These are phyloP conservation scores for Beauveria sp. DNA, from an alignment of 2,329 filamentous ascomycete species.

Conservation along the genomic window DNA sequence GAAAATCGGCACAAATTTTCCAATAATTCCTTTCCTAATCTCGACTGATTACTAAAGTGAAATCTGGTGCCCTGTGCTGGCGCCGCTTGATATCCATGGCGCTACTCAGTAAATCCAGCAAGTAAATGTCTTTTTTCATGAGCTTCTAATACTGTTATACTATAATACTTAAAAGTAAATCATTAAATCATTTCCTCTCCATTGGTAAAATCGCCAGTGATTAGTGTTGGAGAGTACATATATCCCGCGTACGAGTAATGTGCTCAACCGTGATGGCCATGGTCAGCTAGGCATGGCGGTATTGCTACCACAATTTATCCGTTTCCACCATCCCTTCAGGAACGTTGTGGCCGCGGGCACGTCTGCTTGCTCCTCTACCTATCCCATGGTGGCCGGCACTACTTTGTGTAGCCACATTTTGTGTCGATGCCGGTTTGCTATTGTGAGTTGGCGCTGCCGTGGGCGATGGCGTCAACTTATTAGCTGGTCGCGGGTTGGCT, in stretches of 20 bases:
- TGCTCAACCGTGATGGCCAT: background rate
- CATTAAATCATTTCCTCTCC: background rate
- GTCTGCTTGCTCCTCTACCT: background rate
- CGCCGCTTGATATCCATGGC: no score
- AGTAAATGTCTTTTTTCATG: no score
- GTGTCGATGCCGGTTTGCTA: background rate
- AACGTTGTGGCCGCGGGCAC: no score
- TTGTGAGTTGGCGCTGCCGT: background rate
- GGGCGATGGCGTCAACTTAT: background rate
- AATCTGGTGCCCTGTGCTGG: background rate
- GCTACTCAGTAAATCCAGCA: no score
- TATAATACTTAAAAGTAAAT: no score
- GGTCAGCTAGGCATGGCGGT: background rate
- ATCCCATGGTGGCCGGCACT: background rate
- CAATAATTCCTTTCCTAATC: background rate
- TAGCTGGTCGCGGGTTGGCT: background rate
- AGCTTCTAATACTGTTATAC: no score
- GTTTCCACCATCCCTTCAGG: background rate
- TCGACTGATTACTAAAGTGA: background rate
- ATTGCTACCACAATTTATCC: background rate
- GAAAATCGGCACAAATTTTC: background rate
- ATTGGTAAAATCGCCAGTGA: background rate
- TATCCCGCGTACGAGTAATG: background rate
- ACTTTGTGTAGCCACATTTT: no score
- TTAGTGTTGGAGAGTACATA: background rate